These are phyloP conservation scores for Trifolium fragiferum DNA, from an alignment of 306 rosid species.

Conservation along the genomic window DNA sequence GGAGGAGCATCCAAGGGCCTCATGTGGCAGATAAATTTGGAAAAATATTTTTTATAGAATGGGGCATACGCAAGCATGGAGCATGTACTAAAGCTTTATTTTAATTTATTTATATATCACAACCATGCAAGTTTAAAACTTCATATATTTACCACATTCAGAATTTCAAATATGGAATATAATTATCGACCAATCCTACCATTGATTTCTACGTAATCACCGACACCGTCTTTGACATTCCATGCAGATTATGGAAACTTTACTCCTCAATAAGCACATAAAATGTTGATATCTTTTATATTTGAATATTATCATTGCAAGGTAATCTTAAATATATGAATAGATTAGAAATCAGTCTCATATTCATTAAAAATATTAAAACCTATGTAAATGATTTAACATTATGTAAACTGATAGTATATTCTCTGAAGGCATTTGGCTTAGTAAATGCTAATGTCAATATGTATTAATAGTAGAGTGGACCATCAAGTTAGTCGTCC, in stretches of 20 bases:
- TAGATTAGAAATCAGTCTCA: constrained; percentile 35
- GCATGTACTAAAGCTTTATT: constrained; percentile 15
- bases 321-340: constrained; percentile 21
- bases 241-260: constrained; percentile 23
- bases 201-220: constrained; percentile 18
- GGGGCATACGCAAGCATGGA: neutral
- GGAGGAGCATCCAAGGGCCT: constrained; percentile 35
- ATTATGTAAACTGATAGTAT: neutral
- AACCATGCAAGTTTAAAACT: neutral
- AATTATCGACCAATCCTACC: constrained; percentile 17
- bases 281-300: constrained; percentile 27
- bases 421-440: constrained; percentile 14
- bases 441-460: constrained; percentile 15
- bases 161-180: constrained; percentile 31
- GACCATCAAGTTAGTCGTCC: constrained; percentile 22
- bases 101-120: neutral
- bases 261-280: constrained; percentile 25
- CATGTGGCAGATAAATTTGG: constrained; percentile 19
- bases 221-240: constrained; percentile 1
- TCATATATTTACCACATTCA: constrained; percentile 22
- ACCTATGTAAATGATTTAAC: constrained; percentile 7
- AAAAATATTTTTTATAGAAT: constrained; percentile 10
- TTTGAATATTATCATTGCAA: constrained; percentile 16
- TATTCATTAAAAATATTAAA: constrained; percentile 11
- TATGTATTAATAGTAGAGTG: neutral